Base-by-base conservation (phyloP, 192 early-diverging fungal species). In the Backusella westeae region DNA sequence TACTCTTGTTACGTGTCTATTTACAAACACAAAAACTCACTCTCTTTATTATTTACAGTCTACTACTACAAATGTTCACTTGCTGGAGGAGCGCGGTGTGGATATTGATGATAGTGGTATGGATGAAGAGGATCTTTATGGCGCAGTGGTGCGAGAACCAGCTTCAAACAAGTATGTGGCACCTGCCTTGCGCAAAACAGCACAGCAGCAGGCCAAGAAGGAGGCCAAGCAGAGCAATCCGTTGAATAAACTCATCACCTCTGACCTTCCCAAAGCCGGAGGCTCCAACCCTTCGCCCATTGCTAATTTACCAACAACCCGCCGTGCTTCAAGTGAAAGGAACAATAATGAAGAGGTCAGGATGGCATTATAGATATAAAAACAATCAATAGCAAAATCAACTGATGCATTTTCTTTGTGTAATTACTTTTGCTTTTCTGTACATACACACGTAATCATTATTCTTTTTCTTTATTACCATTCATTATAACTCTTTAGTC, bases 101-200 rank as follows among this genome's bases (percentile, higher is more conserved):
- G 74, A 80, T 14, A 84, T 88, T 14, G 89, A 93, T 52, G 89
- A 88, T 56, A 84, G 82, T 65, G 86, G 85, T 9, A 84, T 94
- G 76, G 96, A 98, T 76, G 98, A 99, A 80, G 97, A 99, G 76
- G 96, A 96, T 67, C 86, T 87, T 39, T 98, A 95, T 73, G 90
- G 92, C 56, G 91, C 94, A 38, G 90, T 98, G 78, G 81, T 94
- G 81, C 83, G 94, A 65, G 85, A 89, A 75, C 77, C 79, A 1
- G 86, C 85, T 53, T 85, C 95, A 6, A 95, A 91, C 74, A 94
- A 93, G 78, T 97, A 98, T 63, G 91, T 95, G 49, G 96, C 96
- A 14, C 97, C 97, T 9, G 91, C 89, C 23, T 80, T 92, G 79
- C 90, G 93, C 71, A 90, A 87, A 59, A 83, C 83, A 56, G 74